phyloP scores from a whole-genome alignment of 2,329 filamentous ascomycete species.

The Microsporum audouinii region DNA sequence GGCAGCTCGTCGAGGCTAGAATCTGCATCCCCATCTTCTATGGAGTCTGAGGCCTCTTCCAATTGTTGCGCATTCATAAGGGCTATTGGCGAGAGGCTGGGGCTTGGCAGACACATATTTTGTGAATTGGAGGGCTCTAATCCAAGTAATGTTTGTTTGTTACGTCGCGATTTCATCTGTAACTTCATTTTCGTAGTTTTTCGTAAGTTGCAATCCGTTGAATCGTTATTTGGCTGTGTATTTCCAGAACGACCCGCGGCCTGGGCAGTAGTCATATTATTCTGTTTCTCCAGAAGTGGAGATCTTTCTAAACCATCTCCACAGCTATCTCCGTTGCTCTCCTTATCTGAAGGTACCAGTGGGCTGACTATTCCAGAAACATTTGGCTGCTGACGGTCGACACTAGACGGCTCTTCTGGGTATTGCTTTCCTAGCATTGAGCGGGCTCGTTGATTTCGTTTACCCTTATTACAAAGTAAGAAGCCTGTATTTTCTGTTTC shows the following conservation, averaged over 20 bases:
- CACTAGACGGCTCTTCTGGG: neutral
- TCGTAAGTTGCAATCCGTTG: neutral
- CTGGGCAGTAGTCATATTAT: neutral
- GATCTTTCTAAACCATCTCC: neutral
- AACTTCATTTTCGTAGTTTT: neutral
- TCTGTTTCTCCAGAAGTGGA: neutral
- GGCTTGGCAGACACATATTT: slow-evolving; percentile 87
- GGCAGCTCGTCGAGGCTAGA: slow-evolving; percentile 37
- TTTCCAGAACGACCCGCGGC: neutral
- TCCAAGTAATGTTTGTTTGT: neutral
- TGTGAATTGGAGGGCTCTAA: neutral
- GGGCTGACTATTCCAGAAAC: neutral
- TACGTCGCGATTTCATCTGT: neutral
- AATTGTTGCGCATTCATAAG: slow-evolving; percentile 51
- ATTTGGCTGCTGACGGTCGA: neutral
- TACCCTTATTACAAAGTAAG: slow-evolving; percentile 3
- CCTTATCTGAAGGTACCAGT: neutral
- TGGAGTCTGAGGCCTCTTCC: slow-evolving; percentile 31
- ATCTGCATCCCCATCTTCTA: slow-evolving; percentile 33
- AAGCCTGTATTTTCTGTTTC: slow-evolving; percentile 29
- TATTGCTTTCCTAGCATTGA: neutral
- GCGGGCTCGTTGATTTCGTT: neutral
- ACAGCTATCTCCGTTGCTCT: neutral
- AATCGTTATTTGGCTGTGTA: neutral
- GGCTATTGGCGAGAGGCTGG: slow-evolving; percentile 80